These are phyloP conservation scores for Russula griseocarnosa DNA, from an alignment of 768 basidiomycete genomes.

Conservation along the genomic window DNA sequence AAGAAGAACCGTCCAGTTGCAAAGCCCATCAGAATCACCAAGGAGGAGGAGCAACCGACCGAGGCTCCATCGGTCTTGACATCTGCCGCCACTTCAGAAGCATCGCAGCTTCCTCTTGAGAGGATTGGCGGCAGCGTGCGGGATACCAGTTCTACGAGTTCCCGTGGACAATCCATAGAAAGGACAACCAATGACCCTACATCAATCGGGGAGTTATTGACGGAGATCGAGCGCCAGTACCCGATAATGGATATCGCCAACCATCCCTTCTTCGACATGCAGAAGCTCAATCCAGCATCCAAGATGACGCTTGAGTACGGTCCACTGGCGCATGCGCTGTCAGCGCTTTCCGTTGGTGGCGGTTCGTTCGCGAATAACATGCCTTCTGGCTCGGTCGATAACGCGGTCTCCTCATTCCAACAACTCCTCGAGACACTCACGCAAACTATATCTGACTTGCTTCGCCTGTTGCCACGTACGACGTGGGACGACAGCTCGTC, in stretches of 20 bases:
- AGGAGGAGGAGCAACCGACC: slow-evolving; percentile 48
- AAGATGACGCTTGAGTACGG: slow-evolving; percentile 82
- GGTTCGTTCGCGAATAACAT: slow-evolving; percentile 80
- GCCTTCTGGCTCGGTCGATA: slow-evolving; percentile 85
- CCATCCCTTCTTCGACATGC: slow-evolving; percentile 71
- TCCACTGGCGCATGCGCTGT: slow-evolving; percentile 79
- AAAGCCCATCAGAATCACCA: slow-evolving; percentile 55
- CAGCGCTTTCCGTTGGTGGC: slow-evolving; percentile 80
- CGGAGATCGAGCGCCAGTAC: slow-evolving; percentile 58
- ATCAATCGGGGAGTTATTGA: slow-evolving; percentile 60
- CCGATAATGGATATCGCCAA: slow-evolving; percentile 62
- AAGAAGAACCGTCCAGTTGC: slow-evolving; percentile 72
- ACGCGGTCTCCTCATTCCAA: slow-evolving; percentile 86
- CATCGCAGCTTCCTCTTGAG: slow-evolving; percentile 38
- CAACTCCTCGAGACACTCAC: slow-evolving; percentile 84
- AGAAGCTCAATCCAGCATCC: slow-evolving; percentile 67
- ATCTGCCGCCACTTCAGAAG: slow-evolving; percentile 49
- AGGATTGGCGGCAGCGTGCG: slow-evolving; percentile 33
- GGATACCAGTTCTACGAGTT: slow-evolving; percentile 51
- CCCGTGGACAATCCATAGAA: slow-evolving; percentile 60
- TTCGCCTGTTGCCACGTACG: slow-evolving; percentile 79
- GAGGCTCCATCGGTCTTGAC: slow-evolving; percentile 44
- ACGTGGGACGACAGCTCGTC: slow-evolving; percentile 91
- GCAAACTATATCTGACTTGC: slow-evolving; percentile 82
- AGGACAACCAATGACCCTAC: slow-evolving; percentile 43